These are phyloP conservation scores for Phytophthora sojae DNA, from an alignment of 352 stramenopile genomes.

Conservation along the genomic window DNA sequence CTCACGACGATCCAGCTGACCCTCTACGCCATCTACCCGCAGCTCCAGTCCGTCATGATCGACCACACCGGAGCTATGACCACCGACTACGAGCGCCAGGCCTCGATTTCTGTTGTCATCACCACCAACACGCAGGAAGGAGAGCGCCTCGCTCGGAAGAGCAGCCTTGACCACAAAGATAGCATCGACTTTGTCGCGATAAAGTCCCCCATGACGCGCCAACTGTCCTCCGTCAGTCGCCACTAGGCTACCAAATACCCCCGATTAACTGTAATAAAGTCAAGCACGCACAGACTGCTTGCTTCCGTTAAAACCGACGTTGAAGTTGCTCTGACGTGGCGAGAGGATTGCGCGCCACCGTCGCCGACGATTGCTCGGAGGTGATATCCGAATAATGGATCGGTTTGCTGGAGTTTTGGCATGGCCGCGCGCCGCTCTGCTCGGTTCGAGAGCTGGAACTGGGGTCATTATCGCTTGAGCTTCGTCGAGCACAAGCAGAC, in stretches of 20 bases:
- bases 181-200: constrained; percentile 28
- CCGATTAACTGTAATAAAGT: not conserved
- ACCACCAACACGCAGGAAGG: constrained; percentile 5
- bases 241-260: not conserved
- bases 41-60: constrained; percentile 15
- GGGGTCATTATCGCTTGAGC: constrained; percentile 1
- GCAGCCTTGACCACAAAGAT: constrained; percentile 22
- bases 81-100: constrained; percentile 19
- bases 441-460: not conserved
- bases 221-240: constrained; percentile 2
- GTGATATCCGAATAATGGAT: constrained; percentile 7
- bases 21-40: constrained; percentile 40
- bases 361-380: constrained; percentile 1
- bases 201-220: constrained; percentile 11
- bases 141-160: constrained; percentile 16
- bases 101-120: constrained; percentile 29
- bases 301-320: not conserved
- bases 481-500: not conserved
- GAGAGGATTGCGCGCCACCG: constrained; percentile 1
- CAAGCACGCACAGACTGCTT: not conserved
- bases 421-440: not conserved
- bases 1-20: constrained; percentile 35
- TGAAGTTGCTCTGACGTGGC: not conserved
- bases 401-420: not conserved
- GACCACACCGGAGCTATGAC: constrained; percentile 4